Conservation (phyloP, 1,284 basidiomycete genomes). For the Exobasidium cylindrosporum region DNA sequence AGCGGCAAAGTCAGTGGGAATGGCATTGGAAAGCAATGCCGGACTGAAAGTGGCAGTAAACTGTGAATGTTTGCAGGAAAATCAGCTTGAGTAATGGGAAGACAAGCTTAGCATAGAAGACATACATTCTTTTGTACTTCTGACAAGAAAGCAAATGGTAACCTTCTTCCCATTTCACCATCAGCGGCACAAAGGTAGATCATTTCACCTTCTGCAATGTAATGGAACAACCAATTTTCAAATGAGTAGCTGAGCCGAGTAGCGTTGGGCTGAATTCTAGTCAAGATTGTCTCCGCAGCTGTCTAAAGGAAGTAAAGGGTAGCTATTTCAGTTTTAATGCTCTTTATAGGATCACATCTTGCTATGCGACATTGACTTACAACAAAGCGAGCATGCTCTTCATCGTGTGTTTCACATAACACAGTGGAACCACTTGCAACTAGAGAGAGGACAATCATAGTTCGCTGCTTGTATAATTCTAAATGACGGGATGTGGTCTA, state of each 20-base stretch:
- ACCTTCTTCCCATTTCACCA: constrained; percentile 70
- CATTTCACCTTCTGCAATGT: constrained; percentile 64
- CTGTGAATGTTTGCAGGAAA: too few species aligned
- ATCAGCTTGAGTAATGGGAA: too few species aligned
- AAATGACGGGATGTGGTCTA: too few species aligned
- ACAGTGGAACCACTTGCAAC: constrained; percentile 39
- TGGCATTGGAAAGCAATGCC: constrained; percentile 8
- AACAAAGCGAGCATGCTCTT: constrained; percentile 43
- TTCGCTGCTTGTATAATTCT: too few species aligned
- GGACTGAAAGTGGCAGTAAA: constrained; percentile 28
- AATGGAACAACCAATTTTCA: constrained; percentile 86
- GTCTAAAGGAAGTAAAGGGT: constrained; percentile 14
- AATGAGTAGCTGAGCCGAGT: constrained; percentile 77
- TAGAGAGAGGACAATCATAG: constrained; percentile 45
- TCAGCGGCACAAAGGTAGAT: constrained; percentile 87
- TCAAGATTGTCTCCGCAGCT: constrained; percentile 87
- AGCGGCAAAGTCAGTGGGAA: constrained; percentile 19
- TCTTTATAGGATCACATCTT: too few species aligned
- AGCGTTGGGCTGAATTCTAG: constrained; percentile 89
- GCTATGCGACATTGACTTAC: too few species aligned
- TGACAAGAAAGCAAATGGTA: constrained; percentile 88
- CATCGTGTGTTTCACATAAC: constrained; percentile 41
- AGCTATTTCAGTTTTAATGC: constrained; percentile 4
- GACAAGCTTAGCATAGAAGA: too few species aligned
- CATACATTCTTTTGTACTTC: constrained; percentile 61